Evolutionary conservation across 371 early-diverging fungal species (phyloP).

Genomic region (Haplosporangium sp.): DNA sequence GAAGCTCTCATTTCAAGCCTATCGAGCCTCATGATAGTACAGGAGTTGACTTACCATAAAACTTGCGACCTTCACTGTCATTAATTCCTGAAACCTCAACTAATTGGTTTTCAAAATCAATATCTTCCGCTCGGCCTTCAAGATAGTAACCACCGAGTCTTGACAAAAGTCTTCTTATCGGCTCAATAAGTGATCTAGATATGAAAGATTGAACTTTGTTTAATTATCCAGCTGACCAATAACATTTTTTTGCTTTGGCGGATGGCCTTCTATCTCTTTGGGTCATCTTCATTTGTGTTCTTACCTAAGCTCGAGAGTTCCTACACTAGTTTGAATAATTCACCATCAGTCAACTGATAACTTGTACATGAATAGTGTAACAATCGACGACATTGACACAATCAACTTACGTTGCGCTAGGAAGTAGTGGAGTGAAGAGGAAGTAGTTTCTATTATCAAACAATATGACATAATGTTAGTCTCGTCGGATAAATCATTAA

Average conservation of each 20-base stretch:
- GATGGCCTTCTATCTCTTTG: not conserved
- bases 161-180: slow-evolving; percentile 73
- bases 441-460: slow-evolving; percentile 80
- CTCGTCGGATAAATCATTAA: not conserved
- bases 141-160: slow-evolving; percentile 62
- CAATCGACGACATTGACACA: not conserved
- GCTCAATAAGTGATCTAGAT: slow-evolving; percentile 76
- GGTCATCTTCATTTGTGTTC: not conserved
- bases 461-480: not conserved
- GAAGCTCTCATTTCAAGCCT: not conserved
- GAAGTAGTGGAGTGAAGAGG: slow-evolving; percentile 87
- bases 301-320: slow-evolving; percentile 84
- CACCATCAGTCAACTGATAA: not conserved
- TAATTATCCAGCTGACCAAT: not conserved
- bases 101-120: slow-evolving; percentile 75
- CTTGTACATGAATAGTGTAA: not conserved
- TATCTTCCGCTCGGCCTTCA: slow-evolving; percentile 74
- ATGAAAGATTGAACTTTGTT: not conserved
- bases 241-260: not conserved
- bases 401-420: slow-evolving; percentile 72
- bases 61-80: slow-evolving; percentile 59
- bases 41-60: slow-evolving; percentile 55
- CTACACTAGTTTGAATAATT: slow-evolving; percentile 77
- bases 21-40: not conserved
- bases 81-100: slow-evolving; percentile 62